Evolutionary conservation across 495 filamentous ascomycete species (phyloP), one percentile per base, ranked within the genome.

Genomic region (Chaetomium tenue): DNA sequence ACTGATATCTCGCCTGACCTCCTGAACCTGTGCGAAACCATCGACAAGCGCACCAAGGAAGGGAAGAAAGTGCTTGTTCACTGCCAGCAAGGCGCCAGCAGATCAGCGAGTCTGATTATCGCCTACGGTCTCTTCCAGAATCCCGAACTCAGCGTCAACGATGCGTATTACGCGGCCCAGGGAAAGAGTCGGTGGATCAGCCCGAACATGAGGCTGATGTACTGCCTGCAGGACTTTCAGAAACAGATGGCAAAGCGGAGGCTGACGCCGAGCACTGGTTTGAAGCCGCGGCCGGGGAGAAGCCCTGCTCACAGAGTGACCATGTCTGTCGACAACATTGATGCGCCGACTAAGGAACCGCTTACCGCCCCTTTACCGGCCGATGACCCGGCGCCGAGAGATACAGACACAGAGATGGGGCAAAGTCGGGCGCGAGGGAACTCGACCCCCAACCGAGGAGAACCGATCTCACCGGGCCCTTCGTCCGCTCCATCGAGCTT

Each of bases 181-280:
- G 82, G 82, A 50, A 89, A 90, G 71, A 97, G 93, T 72, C 86
- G 84, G 67, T 98, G 94, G 94, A 96, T 98, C 60, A 93, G 92
- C 16, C 94, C 94, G 1, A 98, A 98, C 72, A 98, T 98, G 94
- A 92, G 90, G 66, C 80, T 98, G 44, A 97, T 98, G 75, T 98
- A 97, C 78, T 93, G 94, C 74, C 81, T 98, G 57, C 93, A 95
- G 46, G 94, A 98, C 72, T 98, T 96, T 76, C 85, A 90, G 64
- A 86, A 87, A 67, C 84, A 87, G 65, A 77, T 92, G 11, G 68
- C 82, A 5, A 84, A 82, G 68, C 81, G 79, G 71, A 81, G 71
- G 63, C 71, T 78, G 0, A n/a, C 63, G 12, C 70, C 72, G n/a
- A 76, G 72, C 46, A 72, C 75, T 9, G 72, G 73, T 67, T 79